These are phyloP conservation scores for Hygrophila difformis DNA, from an alignment of 257 asterid species.

Conservation along the genomic window DNA sequence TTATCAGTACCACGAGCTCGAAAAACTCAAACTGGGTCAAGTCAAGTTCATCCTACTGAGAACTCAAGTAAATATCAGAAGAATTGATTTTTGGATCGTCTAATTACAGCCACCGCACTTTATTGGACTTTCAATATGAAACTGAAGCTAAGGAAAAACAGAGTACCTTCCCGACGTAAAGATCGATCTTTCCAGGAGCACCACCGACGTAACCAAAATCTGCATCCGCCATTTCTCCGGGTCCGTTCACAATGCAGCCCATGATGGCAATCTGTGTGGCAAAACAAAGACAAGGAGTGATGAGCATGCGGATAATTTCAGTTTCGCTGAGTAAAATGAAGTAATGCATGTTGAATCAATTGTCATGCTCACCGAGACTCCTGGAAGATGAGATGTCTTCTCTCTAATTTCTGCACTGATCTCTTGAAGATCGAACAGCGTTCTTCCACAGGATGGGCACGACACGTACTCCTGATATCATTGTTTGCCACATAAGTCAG, in stretches of 20 bases:
- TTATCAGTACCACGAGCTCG: not conserved
- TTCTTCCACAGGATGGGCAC: slow-evolving; percentile 99
- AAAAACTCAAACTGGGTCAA: not conserved
- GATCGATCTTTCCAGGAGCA: slow-evolving; percentile 98
- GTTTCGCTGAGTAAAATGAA: too few relatives aligned
- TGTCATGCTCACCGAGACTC: slow-evolving; percentile 70
- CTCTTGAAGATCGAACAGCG: slow-evolving; percentile 96
- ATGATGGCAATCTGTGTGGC: slow-evolving; percentile 82
- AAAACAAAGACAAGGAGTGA: not conserved
- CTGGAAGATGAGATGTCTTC: slow-evolving; percentile 92
- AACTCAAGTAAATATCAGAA: too few relatives aligned
- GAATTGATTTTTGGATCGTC: not conserved
- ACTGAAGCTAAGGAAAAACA: not conserved
- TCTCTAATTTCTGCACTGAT: slow-evolving; percentile 92
- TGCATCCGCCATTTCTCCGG: slow-evolving; percentile 99
- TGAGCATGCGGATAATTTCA: not conserved
- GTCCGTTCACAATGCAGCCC: slow-evolving; percentile 99
- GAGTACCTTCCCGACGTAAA: slow-evolving; percentile 89
- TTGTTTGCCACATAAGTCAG: slow-evolving; percentile 9
- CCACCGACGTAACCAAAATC: slow-evolving; percentile 99
- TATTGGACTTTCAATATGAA: not conserved
- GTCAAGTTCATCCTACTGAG: not conserved
- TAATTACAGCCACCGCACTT: not conserved
- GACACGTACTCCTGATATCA: slow-evolving; percentile 85
- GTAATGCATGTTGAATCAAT: not conserved